These are phyloP conservation scores for Lolium multiflorum DNA, from an alignment of 176 grass and related monocot species.

Conservation along the genomic window DNA sequence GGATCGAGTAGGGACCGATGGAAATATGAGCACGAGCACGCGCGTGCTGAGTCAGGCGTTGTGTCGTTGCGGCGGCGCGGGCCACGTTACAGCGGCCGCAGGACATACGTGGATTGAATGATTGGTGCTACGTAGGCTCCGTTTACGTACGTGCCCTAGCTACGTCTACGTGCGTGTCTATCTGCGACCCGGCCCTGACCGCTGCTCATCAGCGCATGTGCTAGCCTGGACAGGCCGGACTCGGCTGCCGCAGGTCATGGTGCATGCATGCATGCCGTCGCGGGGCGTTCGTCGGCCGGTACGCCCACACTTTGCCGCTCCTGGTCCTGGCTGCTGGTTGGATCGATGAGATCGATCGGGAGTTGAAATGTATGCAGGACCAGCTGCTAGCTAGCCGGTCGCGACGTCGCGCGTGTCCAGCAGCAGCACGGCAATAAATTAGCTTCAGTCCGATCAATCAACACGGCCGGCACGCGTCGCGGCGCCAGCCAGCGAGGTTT, in stretches of 20 bases:
- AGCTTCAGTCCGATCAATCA: slow-evolving; percentile 27
- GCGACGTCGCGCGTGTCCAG: slow-evolving; percentile 38
- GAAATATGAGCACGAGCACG: slow-evolving; percentile 15
- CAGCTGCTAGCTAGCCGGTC: not conserved
- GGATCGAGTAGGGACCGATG: not conserved
- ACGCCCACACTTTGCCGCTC: not conserved
- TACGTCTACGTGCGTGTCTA: not conserved
- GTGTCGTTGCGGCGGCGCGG: slow-evolving; percentile 33
- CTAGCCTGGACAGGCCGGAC: too few species aligned
- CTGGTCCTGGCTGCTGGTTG: too few species aligned
- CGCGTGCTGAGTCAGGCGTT: too few species aligned
- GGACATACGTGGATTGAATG: slow-evolving; percentile 56
- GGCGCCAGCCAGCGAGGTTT: slow-evolving; percentile 1
- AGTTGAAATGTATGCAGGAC: not conserved
- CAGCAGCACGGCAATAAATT: not conserved
- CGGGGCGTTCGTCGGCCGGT: not conserved
- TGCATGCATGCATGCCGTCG: slow-evolving; percentile 22
- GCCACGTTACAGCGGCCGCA: slow-evolving; percentile 41
- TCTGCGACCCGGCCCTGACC: slow-evolving; percentile 2
- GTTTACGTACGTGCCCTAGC: not conserved
- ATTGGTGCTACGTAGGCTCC: not conserved
- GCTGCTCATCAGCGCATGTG: not conserved
- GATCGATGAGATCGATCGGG: too few species aligned
- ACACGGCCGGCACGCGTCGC: slow-evolving; percentile 30
- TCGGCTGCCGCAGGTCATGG: not conserved